Conservation (phyloP, 495 filamentous ascomycete species). For the Tetracladium marchalianum region DNA sequence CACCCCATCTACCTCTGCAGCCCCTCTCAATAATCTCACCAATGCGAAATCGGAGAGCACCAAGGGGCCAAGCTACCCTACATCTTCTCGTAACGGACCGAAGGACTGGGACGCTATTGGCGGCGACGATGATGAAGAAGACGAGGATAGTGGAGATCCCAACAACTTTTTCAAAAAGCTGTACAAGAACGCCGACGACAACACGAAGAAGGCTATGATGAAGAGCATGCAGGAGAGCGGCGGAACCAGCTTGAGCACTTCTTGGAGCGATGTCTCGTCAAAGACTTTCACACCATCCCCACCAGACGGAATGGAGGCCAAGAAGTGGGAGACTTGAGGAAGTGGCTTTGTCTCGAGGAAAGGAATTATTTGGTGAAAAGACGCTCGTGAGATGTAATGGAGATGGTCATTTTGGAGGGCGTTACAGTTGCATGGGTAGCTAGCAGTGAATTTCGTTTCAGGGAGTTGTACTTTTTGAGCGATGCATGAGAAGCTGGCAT, state of each 20-base stretch:
- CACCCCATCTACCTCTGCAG: constrained; percentile 8
- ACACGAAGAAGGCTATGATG: constrained; percentile 89
- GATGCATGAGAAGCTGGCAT: too few species aligned
- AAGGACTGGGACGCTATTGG: constrained; percentile 80
- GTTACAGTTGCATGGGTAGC: too few species aligned
- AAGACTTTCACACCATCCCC: constrained; percentile 63
- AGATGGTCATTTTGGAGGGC: too few species aligned
- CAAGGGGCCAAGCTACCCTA: constrained; percentile 64
- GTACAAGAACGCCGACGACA: constrained; percentile 66
- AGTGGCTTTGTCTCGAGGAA: not conserved
- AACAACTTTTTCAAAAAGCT: constrained; percentile 88
- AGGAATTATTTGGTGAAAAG: too few species aligned
- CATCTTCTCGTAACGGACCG: constrained; percentile 71
- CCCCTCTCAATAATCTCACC: constrained; percentile 7
- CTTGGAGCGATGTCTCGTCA: constrained; percentile 76
- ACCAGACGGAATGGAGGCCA: constrained; percentile 67
- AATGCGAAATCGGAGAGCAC: constrained; percentile 5
- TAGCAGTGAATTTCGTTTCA: too few species aligned
- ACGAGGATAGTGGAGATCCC: constrained; percentile 51
- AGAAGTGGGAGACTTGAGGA: constrained; percentile 45
- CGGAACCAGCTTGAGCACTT: constrained; percentile 86
- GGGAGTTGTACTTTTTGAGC: too few species aligned
- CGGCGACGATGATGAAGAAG: constrained; percentile 36
- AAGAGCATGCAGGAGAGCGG: constrained; percentile 93
- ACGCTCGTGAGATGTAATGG: too few species aligned